phyloP scores from a whole-genome alignment of 257 asterid genomes.

The Plantago ovata region DNA sequence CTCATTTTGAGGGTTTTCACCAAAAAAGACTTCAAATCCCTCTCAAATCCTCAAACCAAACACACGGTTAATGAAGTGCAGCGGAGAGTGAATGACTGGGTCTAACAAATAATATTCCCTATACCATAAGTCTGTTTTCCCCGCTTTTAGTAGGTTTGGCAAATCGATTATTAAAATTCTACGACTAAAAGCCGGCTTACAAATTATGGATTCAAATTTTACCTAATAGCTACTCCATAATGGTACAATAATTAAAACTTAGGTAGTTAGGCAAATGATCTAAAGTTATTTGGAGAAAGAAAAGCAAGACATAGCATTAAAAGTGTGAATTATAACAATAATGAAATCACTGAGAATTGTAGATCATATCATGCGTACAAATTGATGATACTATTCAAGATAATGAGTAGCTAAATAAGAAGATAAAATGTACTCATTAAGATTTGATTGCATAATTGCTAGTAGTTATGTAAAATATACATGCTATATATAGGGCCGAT shows the following conservation, averaged over 20 bases:
- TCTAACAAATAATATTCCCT: no score
- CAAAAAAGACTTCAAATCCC: no score
- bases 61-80: no score
- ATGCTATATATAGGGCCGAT: conserved; percentile 16
- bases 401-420: background rate
- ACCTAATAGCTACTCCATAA: background rate
- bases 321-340: conserved; percentile 12
- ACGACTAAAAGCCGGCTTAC: conserved; percentile 6
- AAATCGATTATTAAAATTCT: background rate
- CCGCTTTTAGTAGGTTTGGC: conserved; percentile 21
- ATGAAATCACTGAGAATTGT: conserved; percentile 10
- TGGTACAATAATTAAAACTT: conserved; percentile 1
- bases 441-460: conserved; percentile 25
- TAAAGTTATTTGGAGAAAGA: background rate
- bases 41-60: no score
- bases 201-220: background rate
- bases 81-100: no score
- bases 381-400: conserved; percentile 7
- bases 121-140: background rate
- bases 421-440: conserved; percentile 18
- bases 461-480: conserved; percentile 13
- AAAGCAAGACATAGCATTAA: background rate
- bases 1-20: no score
- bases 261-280: background rate
- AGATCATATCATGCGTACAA: conserved; percentile 8